phyloP scores from a whole-genome alignment of 768 basidiomycete species.

The Cyclocybe cylindracea region DNA sequence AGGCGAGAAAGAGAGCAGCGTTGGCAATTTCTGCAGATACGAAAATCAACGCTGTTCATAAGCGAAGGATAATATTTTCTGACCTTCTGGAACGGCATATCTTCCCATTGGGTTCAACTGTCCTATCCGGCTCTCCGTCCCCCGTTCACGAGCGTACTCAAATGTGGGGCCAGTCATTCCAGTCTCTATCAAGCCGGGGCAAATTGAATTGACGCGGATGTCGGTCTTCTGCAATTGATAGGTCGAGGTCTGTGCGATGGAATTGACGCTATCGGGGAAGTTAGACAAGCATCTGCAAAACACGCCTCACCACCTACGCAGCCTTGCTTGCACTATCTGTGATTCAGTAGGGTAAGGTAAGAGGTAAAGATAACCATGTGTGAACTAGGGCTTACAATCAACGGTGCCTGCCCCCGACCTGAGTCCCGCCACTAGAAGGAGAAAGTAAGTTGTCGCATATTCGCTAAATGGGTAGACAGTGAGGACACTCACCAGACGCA shows the following conservation, averaged over 20 bases:
- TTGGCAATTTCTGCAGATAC: constrained; percentile 75
- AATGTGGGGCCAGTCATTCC: constrained; percentile 86
- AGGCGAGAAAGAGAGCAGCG: constrained; percentile 83
- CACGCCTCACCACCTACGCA: constrained; percentile 55
- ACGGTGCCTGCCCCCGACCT: constrained; percentile 79
- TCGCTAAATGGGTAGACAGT: not conserved
- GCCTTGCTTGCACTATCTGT: constrained; percentile 92
- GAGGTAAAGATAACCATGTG: not conserved
- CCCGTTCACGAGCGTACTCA: constrained; percentile 72
- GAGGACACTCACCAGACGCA: constrained; percentile 63
- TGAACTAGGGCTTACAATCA: constrained; percentile 60
- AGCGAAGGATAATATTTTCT: constrained; percentile 10
- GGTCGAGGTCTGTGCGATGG: constrained; percentile 79
- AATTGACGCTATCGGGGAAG: constrained; percentile 67
- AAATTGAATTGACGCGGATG: constrained; percentile 87
- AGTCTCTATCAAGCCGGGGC: constrained; percentile 92
- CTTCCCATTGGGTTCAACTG: constrained; percentile 83
- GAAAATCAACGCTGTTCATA: constrained; percentile 5
- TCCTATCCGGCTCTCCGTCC: constrained; percentile 76
- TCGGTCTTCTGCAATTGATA: constrained; percentile 82
- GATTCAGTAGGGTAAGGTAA: not conserved
- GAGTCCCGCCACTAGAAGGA: constrained; percentile 71
- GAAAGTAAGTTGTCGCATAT: constrained; percentile 2
- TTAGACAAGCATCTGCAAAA: not conserved
- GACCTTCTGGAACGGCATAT: constrained; percentile 82